Percentiles rank a stretch among this genome's conserved stretches.
Conservation (phyloP, 192 early-diverging fungal genomes). For the Neocallimastix lanati region DNA sequence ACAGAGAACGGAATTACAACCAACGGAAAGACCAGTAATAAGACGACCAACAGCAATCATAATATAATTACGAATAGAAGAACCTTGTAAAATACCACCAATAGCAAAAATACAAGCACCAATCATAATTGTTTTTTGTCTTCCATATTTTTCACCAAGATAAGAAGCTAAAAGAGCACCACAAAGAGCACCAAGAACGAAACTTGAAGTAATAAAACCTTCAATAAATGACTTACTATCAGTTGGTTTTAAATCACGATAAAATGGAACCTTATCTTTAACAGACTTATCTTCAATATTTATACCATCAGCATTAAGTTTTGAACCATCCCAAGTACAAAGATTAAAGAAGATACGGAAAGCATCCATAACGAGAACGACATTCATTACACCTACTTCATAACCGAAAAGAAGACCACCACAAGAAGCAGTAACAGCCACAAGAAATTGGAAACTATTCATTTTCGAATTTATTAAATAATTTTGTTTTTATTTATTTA, state of each 20-base stretch:
- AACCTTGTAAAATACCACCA: neutral
- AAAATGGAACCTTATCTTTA: neutral
- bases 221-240: neutral
- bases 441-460: neutral
- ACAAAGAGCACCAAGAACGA: neutral
- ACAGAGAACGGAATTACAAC: constrained; percentile 16
- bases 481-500: too few species aligned
- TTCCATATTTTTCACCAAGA: neutral
- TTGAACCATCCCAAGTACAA: neutral
- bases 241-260: neutral
- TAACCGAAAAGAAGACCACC: constrained; percentile 7
- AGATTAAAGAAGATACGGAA: constrained; percentile 3
- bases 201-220: neutral
- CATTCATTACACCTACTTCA: constrained; percentile 6
- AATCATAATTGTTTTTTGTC: neutral
- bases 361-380: constrained; percentile 2
- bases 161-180: neutral
- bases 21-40: constrained; percentile 21
- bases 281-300: neutral
- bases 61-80: too few species aligned
- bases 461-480: too few species aligned
- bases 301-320: neutral
- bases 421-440: neutral
- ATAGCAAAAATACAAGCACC: constrained; percentile 1
- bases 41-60: neutral